These are phyloP conservation scores for Ogataea wickerhamii DNA, from an alignment of 805 yeast species.

Conservation along the genomic window DNA sequence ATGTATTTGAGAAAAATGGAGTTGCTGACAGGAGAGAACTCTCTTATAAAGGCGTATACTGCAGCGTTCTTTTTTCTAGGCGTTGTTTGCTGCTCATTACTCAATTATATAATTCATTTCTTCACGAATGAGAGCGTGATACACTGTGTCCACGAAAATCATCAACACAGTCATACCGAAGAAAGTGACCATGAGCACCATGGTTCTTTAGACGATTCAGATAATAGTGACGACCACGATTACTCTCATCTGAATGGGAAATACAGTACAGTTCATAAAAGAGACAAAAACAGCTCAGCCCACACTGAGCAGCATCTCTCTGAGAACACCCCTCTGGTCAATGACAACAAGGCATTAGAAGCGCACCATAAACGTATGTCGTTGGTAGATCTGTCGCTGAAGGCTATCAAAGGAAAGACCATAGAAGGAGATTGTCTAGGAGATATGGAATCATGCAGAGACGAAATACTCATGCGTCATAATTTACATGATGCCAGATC, in stretches of 20 bases:
- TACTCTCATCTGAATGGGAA: neutral
- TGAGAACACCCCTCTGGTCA: conserved; percentile 3
- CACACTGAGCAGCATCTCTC: conserved; percentile 4
- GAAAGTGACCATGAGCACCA: conserved; percentile 17
- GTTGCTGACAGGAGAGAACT: conserved; percentile 20
- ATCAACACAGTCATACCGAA: conserved; percentile 24
- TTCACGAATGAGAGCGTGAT: conserved; percentile 78
- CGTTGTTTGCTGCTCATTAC: conserved; percentile 49
- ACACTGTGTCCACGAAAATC: conserved; percentile 72
- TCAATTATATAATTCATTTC: conserved; percentile 67
- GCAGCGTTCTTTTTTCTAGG: conserved; percentile 47
- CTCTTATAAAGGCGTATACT: conserved; percentile 41
- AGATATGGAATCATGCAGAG: conserved; percentile 26
- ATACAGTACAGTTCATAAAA: neutral
- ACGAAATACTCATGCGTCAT: conserved; percentile 22
- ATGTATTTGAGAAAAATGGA: conserved; percentile 39
- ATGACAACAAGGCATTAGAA: neutral
- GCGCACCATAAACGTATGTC: conserved; percentile 16
- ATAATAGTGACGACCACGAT: conserved; percentile 6
- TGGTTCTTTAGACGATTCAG: conserved; percentile 1
- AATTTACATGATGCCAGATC: conserved; percentile 19
- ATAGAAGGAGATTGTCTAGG: conserved; percentile 34
- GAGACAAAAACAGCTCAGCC: neutral
- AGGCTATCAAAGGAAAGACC: conserved; percentile 26
- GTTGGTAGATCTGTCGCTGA: conserved; percentile 30